Evolutionary conservation across 805 yeast genomes (phyloP).

Genomic region (Metschnikowia drakensbergensis): DNA sequence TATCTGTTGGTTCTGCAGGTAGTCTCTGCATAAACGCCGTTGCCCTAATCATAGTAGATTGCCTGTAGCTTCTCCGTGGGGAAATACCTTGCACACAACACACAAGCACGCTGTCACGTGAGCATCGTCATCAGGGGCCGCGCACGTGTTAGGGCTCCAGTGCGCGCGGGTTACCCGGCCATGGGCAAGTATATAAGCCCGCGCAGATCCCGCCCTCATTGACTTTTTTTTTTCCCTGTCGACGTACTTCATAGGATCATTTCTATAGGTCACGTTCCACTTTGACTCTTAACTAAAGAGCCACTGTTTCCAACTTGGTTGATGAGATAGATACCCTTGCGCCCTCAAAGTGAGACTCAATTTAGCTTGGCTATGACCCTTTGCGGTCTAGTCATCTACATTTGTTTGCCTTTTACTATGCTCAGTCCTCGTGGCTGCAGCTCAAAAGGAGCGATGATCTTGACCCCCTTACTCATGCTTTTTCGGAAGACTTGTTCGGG

Average conservation of each 20-base stretch:
- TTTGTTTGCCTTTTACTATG: conserved; percentile 44
- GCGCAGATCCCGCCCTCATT: conserved; percentile 4
- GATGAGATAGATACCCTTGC: conserved; percentile 86
- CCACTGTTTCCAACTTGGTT: conserved; percentile 99
- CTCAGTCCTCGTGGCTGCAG: conserved; percentile 15
- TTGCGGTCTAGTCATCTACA: conserved; percentile 82
- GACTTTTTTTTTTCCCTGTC: conserved; percentile 59
- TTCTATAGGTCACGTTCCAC: conserved; percentile 81
- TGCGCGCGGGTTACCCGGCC: conserved; percentile 10
- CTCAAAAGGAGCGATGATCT: conserved; percentile 97
- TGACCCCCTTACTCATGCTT: conserved; percentile 84
- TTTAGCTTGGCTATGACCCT: conserved; percentile 82
- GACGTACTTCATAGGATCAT: conserved; percentile 99
- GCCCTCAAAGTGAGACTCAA: conserved; percentile 83
- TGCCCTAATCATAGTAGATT: no score
- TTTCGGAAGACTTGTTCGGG: conserved; percentile 74
- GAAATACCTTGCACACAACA: no score
- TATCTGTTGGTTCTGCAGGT: not conserved
- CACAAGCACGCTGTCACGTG: no score
- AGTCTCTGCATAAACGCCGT: not conserved
- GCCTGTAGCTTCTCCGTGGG: no score
- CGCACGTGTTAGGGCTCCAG: not conserved
- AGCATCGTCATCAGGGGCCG: not conserved
- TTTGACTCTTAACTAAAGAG: conserved; percentile 97
- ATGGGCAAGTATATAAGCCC: conserved; percentile 13